Base-by-base conservation (phyloP, 495 filamentous ascomycete species). In the Penicillium dipodomyicola region DNA sequence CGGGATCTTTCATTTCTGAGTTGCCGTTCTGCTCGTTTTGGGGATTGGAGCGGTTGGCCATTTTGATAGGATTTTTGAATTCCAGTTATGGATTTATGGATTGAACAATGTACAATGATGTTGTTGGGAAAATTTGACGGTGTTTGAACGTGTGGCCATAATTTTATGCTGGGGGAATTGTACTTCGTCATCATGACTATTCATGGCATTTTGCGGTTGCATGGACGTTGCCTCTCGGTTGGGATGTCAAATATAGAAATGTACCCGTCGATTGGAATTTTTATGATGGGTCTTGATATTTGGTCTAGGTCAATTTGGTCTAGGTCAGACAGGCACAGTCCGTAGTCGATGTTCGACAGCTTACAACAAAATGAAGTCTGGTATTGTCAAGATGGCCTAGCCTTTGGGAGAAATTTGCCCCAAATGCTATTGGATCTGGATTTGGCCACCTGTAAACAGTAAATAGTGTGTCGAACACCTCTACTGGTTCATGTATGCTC, bases 131-230 rank as follows among this genome's bases (percentile, higher is more conserved):
- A 17, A 41, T 29, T 35, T 25, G 22, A 1, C 20, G 32, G 8
- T 17, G 2, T 17, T 45, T 23, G n/a, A 20, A 23, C 2, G 5
- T 14, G 29, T 39, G 14, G 19, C 52, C n/a, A 19, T 37, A 29
- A 22, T 54, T 54, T 29, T 54, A 54, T 29, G 10, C 12, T 42
- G 8, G n/a, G 22, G 7, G 22, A 5, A 33, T 39, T 10, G 1
- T 19, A 23, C 22, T 2, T 33, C 51, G 51, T 54, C 52, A 54
- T 46, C 3, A 54, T 54, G 52, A 54, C 43, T 25, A 29, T 54
- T 29, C 8, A 54, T 54, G 52, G 40, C 43, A 54, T 54, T 37
- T 37, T 15, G 41, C 20, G 4, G 19, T 37, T 2, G 52, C 29
- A 8, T 23, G 0, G 6, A 11, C 10, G 17, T 33, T 10, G 51